Conservation (phyloP, 2,329 filamentous ascomycete genomes). For the Grosmannia huntii region DNA sequence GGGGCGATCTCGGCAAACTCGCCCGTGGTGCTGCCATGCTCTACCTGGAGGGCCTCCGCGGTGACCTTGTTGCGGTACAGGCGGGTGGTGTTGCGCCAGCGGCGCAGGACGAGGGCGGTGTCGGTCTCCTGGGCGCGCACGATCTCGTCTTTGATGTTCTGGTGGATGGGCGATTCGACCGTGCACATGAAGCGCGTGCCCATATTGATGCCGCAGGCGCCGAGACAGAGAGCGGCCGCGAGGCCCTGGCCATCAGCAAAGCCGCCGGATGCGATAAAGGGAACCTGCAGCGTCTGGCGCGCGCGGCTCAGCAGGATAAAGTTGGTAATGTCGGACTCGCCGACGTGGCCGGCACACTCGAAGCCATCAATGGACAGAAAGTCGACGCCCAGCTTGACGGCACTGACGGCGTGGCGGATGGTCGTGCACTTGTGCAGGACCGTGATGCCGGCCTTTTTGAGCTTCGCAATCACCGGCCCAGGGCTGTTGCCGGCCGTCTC, state of each 20-base stretch:
- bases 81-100: conserved; percentile 87
- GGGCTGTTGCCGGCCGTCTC: conserved; percentile 47
- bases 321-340: conserved; percentile 79
- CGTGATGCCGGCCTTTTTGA: conserved; percentile 67
- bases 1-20: conserved; percentile 84
- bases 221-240: conserved; percentile 78
- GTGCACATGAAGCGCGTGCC: conserved; percentile 97
- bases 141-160: conserved; percentile 88
- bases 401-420: conserved; percentile 82
- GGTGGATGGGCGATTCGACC: conserved; percentile 80
- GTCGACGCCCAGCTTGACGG: conserved; percentile 88
- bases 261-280: conserved; percentile 91
- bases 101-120: conserved; percentile 72
- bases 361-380: conserved; percentile 96
- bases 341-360: conserved; percentile 86
- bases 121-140: conserved; percentile 81
- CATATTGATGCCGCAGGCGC: conserved; percentile 96
- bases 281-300: conserved; percentile 68
- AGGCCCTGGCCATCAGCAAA: conserved; percentile 92
- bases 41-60: conserved; percentile 65
- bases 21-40: conserved; percentile 68
- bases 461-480: conserved; percentile 74
- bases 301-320: conserved; percentile 79
- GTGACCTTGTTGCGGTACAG: conserved; percentile 87
- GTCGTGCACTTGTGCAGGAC: conserved; percentile 97